Conservation (phyloP, 495 filamentous ascomycete species). For the Daldinia bambusicola region DNA sequence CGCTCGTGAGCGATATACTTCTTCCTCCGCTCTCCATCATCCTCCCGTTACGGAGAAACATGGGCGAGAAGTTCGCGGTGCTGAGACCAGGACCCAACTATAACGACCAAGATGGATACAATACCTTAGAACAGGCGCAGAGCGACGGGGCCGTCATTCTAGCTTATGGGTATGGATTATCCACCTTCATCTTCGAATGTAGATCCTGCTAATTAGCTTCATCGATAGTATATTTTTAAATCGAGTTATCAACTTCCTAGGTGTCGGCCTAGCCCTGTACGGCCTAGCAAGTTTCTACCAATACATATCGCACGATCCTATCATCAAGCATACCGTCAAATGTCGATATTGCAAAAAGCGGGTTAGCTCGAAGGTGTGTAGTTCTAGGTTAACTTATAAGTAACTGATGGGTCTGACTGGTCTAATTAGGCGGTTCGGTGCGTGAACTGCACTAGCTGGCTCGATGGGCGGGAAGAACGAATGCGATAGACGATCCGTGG, state of each 20-base stretch:
- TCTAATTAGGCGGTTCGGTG: slow-evolving; percentile 66
- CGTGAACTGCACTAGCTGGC: slow-evolving; percentile 79
- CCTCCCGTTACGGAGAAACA: slow-evolving; percentile 74
- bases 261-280: slow-evolving; percentile 73
- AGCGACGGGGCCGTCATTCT: slow-evolving; percentile 77
- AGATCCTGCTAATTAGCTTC: slow-evolving; percentile 8
- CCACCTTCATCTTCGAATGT: slow-evolving; percentile 22
- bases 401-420: slow-evolving; percentile 3
- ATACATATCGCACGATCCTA: slow-evolving; percentile 67
- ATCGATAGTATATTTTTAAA: slow-evolving; percentile 69
- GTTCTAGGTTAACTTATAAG: not conserved
- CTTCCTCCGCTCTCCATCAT: slow-evolving; percentile 75
- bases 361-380: slow-evolving; percentile 70
- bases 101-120: slow-evolving; percentile 64
- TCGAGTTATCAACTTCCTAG: slow-evolving; percentile 71
- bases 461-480: slow-evolving; percentile 76
- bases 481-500: slow-evolving; percentile 29
- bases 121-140: slow-evolving; percentile 72
- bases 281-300: slow-evolving; percentile 73
- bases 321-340: slow-evolving; percentile 75
- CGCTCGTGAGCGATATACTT: slow-evolving; percentile 76
- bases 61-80: slow-evolving; percentile 80
- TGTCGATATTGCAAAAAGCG: slow-evolving; percentile 77
- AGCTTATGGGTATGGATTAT: slow-evolving; percentile 68
- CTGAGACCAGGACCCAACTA: slow-evolving; percentile 66